phyloP scores from a whole-genome alignment of 345 rosid genomes.

The Brassica cretica region DNA sequence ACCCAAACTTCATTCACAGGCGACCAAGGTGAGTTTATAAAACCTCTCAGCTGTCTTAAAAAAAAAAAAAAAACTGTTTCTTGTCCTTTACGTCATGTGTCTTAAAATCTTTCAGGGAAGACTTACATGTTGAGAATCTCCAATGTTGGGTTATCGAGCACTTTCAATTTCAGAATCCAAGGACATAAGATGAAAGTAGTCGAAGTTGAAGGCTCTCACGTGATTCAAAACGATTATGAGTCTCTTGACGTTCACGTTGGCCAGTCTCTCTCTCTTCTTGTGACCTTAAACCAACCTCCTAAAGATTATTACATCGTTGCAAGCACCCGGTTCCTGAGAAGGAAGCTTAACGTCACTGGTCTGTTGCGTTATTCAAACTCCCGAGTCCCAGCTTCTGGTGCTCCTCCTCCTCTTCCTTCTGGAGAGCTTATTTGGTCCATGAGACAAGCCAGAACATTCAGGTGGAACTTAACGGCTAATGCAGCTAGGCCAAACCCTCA shows the following conservation, averaged over 20 bases:
- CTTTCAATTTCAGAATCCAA: constrained; percentile 85
- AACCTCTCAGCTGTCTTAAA: background rate
- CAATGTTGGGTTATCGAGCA: constrained; percentile 68
- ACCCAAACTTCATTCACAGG: constrained; percentile 51
- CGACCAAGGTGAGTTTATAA: constrained; percentile 49
- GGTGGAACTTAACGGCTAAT: constrained; percentile 83
- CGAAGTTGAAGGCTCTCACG: constrained; percentile 93
- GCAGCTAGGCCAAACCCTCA: constrained; percentile 98
- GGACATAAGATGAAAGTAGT: constrained; percentile 75
- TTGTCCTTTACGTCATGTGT: background rate
- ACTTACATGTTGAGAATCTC: constrained; percentile 87
- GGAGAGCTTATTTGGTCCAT: constrained; percentile 63
- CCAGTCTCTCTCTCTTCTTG: constrained; percentile 75
- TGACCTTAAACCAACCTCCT: constrained; percentile 69
- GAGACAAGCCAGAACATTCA: constrained; percentile 76
- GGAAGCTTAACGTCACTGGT: constrained; percentile 51
- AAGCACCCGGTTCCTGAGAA: constrained; percentile 57
- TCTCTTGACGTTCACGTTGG: constrained; percentile 89
- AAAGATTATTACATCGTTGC: constrained; percentile 88
- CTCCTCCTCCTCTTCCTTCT: constrained; percentile 60
- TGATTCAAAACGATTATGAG: constrained; percentile 64
- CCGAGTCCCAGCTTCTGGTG: constrained; percentile 60
- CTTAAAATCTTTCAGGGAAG: constrained; percentile 54
- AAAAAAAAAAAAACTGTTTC: background rate
- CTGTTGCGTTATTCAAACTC: constrained; percentile 73